These are phyloP conservation scores for Apiotrichum gracile DNA, from an alignment of 1,284 basidiomycete species.

Conservation along the genomic window DNA sequence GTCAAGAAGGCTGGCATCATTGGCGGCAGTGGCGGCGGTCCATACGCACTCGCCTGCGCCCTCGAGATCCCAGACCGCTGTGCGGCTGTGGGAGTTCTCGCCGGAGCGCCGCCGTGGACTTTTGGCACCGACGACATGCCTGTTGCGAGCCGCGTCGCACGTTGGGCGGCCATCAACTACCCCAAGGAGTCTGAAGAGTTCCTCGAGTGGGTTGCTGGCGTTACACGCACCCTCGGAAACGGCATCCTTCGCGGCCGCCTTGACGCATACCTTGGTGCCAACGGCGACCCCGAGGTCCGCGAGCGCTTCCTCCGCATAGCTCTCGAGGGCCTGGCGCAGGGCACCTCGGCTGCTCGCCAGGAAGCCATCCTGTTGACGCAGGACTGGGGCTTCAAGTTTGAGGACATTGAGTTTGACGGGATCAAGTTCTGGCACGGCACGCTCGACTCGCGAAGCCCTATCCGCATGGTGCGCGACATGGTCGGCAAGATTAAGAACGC, in stretches of 20 bases:
- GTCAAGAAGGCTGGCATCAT: background rate
- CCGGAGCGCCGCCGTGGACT: constrained; percentile 10
- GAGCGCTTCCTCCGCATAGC: background rate
- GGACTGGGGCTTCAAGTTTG: constrained; percentile 4
- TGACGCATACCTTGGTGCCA: background rate
- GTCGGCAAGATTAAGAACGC: background rate
- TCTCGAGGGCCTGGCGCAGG: constrained; percentile 5
- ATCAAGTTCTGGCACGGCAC: constrained; percentile 7
- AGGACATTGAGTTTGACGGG: background rate
- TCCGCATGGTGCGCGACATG: constrained; percentile 1
- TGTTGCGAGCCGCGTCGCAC: background rate
- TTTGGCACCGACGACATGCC: background rate
- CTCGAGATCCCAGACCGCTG: background rate
- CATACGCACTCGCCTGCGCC: constrained; percentile 8
- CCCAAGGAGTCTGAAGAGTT: background rate
- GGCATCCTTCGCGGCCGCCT: background rate
- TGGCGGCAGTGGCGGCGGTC: constrained; percentile 10
- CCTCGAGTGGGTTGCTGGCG: background rate
- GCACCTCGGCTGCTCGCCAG: background rate
- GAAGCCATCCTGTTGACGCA: constrained; percentile 3
- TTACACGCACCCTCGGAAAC: background rate
- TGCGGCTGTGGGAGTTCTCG: constrained; percentile 3
- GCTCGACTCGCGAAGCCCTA: constrained; percentile 1
- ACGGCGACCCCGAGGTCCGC: background rate
- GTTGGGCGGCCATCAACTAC: background rate